Conservation (phyloP, 208 protist genomes). For the Endotrypanum monterogeii region DNA sequence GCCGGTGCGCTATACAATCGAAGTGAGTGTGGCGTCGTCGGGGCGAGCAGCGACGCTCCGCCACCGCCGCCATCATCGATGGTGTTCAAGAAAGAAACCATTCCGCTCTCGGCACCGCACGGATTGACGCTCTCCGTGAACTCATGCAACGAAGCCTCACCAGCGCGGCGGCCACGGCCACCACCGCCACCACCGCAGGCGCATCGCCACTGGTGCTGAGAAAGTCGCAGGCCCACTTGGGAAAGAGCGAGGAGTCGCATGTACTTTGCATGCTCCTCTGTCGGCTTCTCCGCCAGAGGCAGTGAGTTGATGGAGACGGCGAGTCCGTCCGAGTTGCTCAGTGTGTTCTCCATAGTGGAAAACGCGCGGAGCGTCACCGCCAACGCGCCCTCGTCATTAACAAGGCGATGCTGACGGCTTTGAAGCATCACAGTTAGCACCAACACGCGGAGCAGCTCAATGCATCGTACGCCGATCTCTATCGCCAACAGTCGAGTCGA, state of each 20-base stretch:
- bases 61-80: background rate
- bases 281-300: background rate
- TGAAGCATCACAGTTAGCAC: slow-evolving; percentile 12
- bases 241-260: slow-evolving; percentile 2
- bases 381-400: slow-evolving; percentile 17
- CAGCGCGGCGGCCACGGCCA: background rate
- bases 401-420: background rate
- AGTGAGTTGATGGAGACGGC: background rate
- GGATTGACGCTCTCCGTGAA: slow-evolving; percentile 2
- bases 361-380: slow-evolving; percentile 16
- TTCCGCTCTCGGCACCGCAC: background rate
- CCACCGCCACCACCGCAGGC: background rate
- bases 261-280: slow-evolving; percentile 8
- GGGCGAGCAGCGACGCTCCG: background rate
- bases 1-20: slow-evolving; percentile 13
- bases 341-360: slow-evolving; percentile 3
- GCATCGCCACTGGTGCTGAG: slow-evolving; percentile 9
- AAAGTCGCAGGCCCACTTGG: background rate
- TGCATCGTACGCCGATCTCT: slow-evolving; percentile 6
- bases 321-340: slow-evolving; percentile 6
- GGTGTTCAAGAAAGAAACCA: background rate
- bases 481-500: background rate
- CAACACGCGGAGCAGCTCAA: slow-evolving; percentile 16
- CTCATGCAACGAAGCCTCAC: slow-evolving; percentile 15
- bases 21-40: slow-evolving; percentile 9